These are phyloP conservation scores for Lodderomyces margitis DNA, from an alignment of 1,139 yeast species.

Conservation along the genomic window DNA sequence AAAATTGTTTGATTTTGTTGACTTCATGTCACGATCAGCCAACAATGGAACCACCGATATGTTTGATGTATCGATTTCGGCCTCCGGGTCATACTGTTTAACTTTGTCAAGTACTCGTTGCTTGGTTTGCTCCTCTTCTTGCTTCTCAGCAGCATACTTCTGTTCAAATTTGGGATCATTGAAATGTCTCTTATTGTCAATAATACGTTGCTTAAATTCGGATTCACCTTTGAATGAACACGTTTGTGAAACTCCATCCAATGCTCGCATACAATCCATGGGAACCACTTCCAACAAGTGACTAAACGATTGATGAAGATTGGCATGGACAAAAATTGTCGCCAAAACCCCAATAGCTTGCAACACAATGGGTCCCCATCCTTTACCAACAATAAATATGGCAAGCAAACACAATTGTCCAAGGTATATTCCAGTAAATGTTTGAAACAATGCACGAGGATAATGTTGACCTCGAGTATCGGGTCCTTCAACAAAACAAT, in stretches of 20 bases:
- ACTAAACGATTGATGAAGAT: slow-evolving; percentile 61
- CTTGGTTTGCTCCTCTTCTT: slow-evolving; percentile 19
- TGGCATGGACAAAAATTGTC: slow-evolving; percentile 66
- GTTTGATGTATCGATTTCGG: background rate
- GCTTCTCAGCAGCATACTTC: slow-evolving; percentile 15
- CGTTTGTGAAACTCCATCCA: slow-evolving; percentile 69
- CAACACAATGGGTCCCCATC: slow-evolving; percentile 90
- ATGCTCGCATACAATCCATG: slow-evolving; percentile 63
- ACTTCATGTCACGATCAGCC: slow-evolving; percentile 53
- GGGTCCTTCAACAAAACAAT: slow-evolving; percentile 57
- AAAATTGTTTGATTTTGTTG: slow-evolving; percentile 26
- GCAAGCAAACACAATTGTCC: slow-evolving; percentile 86
- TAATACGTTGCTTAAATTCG: slow-evolving; percentile 36
- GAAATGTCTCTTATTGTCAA: slow-evolving; percentile 20
- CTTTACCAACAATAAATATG: slow-evolving; percentile 83
- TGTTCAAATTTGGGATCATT: slow-evolving; percentile 6
- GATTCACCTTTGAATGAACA: slow-evolving; percentile 46
- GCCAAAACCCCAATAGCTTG: slow-evolving; percentile 63
- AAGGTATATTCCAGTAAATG: slow-evolving; percentile 82
- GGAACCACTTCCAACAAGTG: slow-evolving; percentile 60
- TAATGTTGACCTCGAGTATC: slow-evolving; percentile 85
- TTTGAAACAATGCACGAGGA: slow-evolving; percentile 84
- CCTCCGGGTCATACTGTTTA: slow-evolving; percentile 18
- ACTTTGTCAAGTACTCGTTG: slow-evolving; percentile 1
- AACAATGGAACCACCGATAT: slow-evolving; percentile 39